phyloP scores from a whole-genome alignment of 768 basidiomycete genomes.

The Cyathus striatus region DNA sequence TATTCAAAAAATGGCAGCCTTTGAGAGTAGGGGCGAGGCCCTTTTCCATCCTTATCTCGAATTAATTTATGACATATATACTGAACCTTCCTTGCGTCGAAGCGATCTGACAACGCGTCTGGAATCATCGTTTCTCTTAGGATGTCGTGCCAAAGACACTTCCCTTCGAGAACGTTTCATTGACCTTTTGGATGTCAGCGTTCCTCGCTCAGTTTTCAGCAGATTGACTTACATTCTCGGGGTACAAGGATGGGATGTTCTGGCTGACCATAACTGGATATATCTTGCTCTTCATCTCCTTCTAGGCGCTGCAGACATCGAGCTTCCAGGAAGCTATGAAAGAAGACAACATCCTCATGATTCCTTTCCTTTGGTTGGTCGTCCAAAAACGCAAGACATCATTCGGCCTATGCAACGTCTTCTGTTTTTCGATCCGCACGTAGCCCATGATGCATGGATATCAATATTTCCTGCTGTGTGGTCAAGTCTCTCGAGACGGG shows the following conservation, averaged over 20 bases:
- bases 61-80: conserved; percentile 93
- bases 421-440: conserved; percentile 70
- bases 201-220: conserved; percentile 76
- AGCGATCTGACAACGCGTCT: conserved; percentile 92
- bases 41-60: conserved; percentile 83
- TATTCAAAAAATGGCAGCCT: conserved; percentile 82
- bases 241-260: conserved; percentile 91
- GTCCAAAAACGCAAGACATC: conserved; percentile 47
- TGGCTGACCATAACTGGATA: conserved; percentile 93
- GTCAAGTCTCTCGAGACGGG: conserved; percentile 78
- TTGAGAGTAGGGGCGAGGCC: conserved; percentile 73
- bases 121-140: conserved; percentile 90
- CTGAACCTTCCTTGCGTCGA: conserved; percentile 75
- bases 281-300: conserved; percentile 86
- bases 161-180: conserved; percentile 79
- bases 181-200: conserved; percentile 83
- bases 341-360: conserved; percentile 27
- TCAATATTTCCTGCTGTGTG: conserved; percentile 84
- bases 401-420: conserved; percentile 79
- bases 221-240: conserved; percentile 88
- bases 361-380: conserved; percentile 27
- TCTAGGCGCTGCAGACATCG: conserved; percentile 55
- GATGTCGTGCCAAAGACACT: conserved; percentile 81
- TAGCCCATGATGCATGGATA: conserved; percentile 82
- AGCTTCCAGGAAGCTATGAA: conserved; percentile 31